phyloP scores from a whole-genome alignment of 352 stramenopile genomes.

The Phytophthora cactorum region DNA sequence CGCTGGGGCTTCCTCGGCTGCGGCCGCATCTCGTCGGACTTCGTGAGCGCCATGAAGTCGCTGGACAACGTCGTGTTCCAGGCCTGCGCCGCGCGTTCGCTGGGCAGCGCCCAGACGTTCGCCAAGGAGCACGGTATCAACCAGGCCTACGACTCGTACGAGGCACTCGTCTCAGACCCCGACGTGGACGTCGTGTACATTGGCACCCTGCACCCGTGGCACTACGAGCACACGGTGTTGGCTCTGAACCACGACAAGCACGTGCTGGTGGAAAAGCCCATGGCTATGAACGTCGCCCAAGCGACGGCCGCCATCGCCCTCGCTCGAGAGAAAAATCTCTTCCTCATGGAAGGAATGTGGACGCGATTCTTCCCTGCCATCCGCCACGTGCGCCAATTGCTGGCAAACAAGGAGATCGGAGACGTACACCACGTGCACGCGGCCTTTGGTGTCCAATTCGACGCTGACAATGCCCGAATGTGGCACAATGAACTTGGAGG shows the following conservation, averaged over 20 bases:
- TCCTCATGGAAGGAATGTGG: conserved; percentile 89
- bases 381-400: conserved; percentile 62
- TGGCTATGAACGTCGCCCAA: conserved; percentile 88
- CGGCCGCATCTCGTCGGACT: conserved; percentile 71
- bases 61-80: conserved; percentile 39
- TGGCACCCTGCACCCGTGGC: conserved; percentile 88
- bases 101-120: conserved; percentile 57
- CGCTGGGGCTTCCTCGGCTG: conserved; percentile 78
- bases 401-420: conserved; percentile 63
- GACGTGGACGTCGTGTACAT: conserved; percentile 94
- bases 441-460: conserved; percentile 73
- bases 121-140: conserved; percentile 39
- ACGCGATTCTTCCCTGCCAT: conserved; percentile 86
- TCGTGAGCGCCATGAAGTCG: conserved; percentile 49
- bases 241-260: conserved; percentile 90
- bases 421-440: conserved; percentile 73
- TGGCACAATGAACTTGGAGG: conserved; percentile 80
- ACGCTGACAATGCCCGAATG: conserved; percentile 51
- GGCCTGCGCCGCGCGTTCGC: conserved; percentile 59
- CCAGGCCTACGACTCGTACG: conserved; percentile 83
- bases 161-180: conserved; percentile 77
- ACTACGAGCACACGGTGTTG: conserved; percentile 77
- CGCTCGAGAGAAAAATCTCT: conserved; percentile 70
- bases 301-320: conserved; percentile 67
- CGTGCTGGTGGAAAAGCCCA: conserved; percentile 94